Evolutionary conservation across 2,329 filamentous ascomycete species (phyloP), one percentile per base, ranked within the genome.

Genomic region (Claviceps capensis): DNA sequence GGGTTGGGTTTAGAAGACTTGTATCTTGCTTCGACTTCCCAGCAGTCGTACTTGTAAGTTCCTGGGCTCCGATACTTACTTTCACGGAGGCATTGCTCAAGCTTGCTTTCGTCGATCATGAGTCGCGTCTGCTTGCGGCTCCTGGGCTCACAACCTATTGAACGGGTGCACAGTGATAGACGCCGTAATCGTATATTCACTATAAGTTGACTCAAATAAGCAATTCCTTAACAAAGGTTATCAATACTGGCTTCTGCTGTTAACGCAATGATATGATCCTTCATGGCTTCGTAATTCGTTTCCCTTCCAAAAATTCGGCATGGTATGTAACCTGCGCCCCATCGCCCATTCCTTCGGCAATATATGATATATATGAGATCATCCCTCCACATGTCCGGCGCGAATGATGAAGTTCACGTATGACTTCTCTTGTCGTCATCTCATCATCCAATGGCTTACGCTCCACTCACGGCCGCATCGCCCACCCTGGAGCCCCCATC

Each of bases 401-500:
- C 19, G 2, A 37, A 30, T 14, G 9, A 22, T 14, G 17, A 36
- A 16, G n/a, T 13, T 48, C 45, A 46, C 17, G 26, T 2, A 19
- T 34, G 9, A 19, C 37, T 23, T 49, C 37, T 37, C 47, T 50
- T 16, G 11, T 34, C 19, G 55, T 54, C 22, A 60, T 60, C 38
- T 60, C 64, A 47, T 62, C 59, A 19, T 59, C 56, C 48, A 54
- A 49, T 49, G 57, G 54, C 47, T 60, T 64, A 16, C 54, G 48
- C 22, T 64, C 62, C 51, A 52, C 40, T 11, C 48, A 57, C 53
- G 13, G 56, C 51, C 5, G 61, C 48, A 26, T 65, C 62, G 40
- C 57, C 59, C 17, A 52, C 22, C 17, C 54, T 58, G 9, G 55
- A 60, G 5, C 30, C 30, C 30, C 54, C 49, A 23, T 58, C 52